Evolutionary conservation across 2,329 filamentous ascomycete species (phyloP).

Genomic region (Hypoxylon sp.): DNA sequence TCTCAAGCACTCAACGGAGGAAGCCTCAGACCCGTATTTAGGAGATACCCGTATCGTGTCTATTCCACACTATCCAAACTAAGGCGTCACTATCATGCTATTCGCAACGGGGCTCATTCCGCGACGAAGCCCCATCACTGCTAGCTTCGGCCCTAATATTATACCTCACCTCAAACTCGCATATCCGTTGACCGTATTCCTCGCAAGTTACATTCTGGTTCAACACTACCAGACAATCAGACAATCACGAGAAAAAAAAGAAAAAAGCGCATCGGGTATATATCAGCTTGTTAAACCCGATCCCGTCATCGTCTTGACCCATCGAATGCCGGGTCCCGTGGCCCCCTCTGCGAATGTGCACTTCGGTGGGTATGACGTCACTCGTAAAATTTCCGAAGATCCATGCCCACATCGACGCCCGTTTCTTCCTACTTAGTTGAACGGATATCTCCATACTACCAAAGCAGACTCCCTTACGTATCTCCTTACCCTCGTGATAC

Average conservation of each 20-base stretch:
- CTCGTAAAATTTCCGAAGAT: neutral
- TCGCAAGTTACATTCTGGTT: neutral
- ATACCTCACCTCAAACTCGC: neutral
- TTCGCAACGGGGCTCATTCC: neutral
- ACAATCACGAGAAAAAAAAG: neutral
- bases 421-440: neutral
- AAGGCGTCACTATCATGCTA: neutral
- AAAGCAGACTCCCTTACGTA: neutral
- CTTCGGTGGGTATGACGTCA: slow-evolving; percentile 29
- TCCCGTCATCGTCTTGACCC: neutral
- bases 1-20: neutral
- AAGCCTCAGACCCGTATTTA: neutral
- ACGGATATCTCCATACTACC: neutral
- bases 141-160: neutral
- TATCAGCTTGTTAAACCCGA: slow-evolving; percentile 3
- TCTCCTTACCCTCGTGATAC: neutral
- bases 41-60: neutral
- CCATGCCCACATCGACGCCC: neutral
- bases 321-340: neutral
- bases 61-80: neutral
- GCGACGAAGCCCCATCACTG: neutral
- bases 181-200: neutral
- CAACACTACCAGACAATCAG: neutral
- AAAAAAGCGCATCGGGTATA: neutral
- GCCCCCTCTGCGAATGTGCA: neutral